phyloP scores from a whole-genome alignment of 1,284 basidiomycete species.

The Vanrija pseudolonga region DNA sequence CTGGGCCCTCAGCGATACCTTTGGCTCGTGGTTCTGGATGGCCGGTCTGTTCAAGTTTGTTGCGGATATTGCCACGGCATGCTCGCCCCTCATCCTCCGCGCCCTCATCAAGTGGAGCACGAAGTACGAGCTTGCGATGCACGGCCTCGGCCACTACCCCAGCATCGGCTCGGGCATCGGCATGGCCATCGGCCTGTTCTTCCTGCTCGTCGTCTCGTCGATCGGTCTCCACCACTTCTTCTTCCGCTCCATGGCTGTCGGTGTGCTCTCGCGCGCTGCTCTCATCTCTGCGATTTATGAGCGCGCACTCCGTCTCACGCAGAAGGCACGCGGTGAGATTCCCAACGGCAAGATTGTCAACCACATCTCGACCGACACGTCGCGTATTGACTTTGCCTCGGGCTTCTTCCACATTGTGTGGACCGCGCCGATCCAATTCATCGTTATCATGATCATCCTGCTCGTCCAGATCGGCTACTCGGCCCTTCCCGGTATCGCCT shows the following conservation, averaged over 20 bases:
- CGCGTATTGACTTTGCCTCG: conserved; percentile 80
- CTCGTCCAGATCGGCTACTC: conserved; percentile 53
- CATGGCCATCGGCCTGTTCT: conserved; percentile 65
- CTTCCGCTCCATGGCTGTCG: conserved; percentile 58
- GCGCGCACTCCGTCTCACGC: conserved; percentile 70
- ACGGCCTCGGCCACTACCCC: conserved; percentile 52
- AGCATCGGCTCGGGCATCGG: conserved; percentile 70
- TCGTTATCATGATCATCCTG: conserved; percentile 51
- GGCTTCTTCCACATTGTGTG: conserved; percentile 69
- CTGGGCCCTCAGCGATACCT: conserved; percentile 72
- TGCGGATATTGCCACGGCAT: conserved; percentile 67
- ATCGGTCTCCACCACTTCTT: conserved; percentile 72
- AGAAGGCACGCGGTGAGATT: conserved; percentile 74
- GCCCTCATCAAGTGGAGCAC: conserved; percentile 73
- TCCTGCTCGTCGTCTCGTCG: conserved; percentile 65
- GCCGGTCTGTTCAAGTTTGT: conserved; percentile 72
- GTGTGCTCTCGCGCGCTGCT: conserved; percentile 78
- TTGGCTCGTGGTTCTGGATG: conserved; percentile 78
- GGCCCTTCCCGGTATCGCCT: conserved; percentile 54
- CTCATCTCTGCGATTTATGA: conserved; percentile 86
- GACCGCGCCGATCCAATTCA: conserved; percentile 60
- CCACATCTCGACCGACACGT: conserved; percentile 81
- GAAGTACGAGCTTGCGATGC: conserved; percentile 58
- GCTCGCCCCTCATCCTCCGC: conserved; percentile 72
- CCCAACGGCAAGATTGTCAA: conserved; percentile 85